These are phyloP conservation scores for Monosporascus sp. DNA, from an alignment of 2,329 filamentous ascomycete genomes.

Conservation along the genomic window DNA sequence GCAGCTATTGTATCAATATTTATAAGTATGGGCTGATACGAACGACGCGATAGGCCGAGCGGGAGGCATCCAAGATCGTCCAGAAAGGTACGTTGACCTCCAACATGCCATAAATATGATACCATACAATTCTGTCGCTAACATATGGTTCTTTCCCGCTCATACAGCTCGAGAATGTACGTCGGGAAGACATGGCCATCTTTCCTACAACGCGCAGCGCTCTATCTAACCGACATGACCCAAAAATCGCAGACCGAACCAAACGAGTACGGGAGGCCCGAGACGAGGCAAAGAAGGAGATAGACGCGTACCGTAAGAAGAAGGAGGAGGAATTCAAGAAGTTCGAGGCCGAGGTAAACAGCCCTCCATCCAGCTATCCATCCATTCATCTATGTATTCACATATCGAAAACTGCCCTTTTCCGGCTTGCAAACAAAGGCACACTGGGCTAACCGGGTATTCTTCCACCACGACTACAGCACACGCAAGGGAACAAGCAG, in stretches of 20 bases:
- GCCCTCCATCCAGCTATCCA: not conserved
- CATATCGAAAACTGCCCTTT: too few relatives aligned
- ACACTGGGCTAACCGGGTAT: not conserved
- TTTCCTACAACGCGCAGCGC: not conserved
- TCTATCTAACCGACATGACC: not conserved
- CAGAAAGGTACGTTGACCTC: constrained; percentile 67
- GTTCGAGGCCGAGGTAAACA: constrained; percentile 67
- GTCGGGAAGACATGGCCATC: constrained; percentile 18
- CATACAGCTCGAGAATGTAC: constrained; percentile 79
- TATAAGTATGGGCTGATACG: not conserved
- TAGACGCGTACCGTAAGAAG: constrained; percentile 80
- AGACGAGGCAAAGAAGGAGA: constrained; percentile 95
- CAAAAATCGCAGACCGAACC: constrained; percentile 59
- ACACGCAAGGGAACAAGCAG: constrained; percentile 81
- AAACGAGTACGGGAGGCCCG: constrained; percentile 97
- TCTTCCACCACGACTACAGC: constrained; percentile 45
- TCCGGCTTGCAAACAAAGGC: too few relatives aligned
- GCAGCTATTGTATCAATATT: constrained; percentile 1
- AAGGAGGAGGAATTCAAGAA: constrained; percentile 96
- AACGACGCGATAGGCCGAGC: constrained; percentile 66
- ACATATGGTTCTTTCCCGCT: constrained; percentile 13
- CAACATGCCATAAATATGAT: too few relatives aligned
- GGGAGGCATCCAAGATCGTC: constrained; percentile 98
- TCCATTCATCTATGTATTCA: not conserved
- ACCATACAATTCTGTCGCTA: constrained; percentile 18